Evolutionary conservation across 768 basidiomycete species (phyloP), one percentile per base, ranked within the genome.

Genomic region (Kondoa subrosea): DNA sequence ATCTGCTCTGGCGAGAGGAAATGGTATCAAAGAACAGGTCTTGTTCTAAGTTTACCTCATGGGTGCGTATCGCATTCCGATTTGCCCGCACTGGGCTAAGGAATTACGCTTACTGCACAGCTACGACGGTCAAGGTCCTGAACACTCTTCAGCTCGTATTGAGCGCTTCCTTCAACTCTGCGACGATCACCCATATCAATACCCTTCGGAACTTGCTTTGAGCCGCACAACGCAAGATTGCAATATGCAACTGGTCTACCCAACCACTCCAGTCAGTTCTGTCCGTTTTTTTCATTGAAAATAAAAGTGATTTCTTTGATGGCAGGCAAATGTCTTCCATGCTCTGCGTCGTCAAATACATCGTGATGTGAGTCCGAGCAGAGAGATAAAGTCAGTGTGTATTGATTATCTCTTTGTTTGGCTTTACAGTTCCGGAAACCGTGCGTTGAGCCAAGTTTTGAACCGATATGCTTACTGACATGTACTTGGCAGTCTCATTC

Each of bases 171-270:
- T 99, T 72, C 95, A 97, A 79, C 84, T 99, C 57, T 95, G 91
- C 75, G 93, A 95, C 77, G 93, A 99, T 74, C 91, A 99, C 76
- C 93, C 93, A 3, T 82, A 91, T 76, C 77, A 86, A 69, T 96
- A 85, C 85, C 93, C 93, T 1, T 85, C 85, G 0, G 83, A 83
- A 1, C 85, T 92, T 78, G 95, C 93, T 81, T 78, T 92, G 69
- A 89, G 91, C 75, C 80, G 95, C 60, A 91, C 95, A 74, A 91
- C 96, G 76, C 95, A 99, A 80, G 95, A 99, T 77, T 95, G 92
- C 79, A 99, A 97, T 77, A 90, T 97, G 89, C 95, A 97, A 79
- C 87, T 99, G 72, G 90, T 93, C 31, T 97, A 97, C 79, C 89
- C 91, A 2, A 91, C 91, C 29, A 93, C 93, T 0, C 92, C 95